Evolutionary conservation across 441 rosid genomes (phyloP).

Genomic region (Adansonia gregorii): DNA sequence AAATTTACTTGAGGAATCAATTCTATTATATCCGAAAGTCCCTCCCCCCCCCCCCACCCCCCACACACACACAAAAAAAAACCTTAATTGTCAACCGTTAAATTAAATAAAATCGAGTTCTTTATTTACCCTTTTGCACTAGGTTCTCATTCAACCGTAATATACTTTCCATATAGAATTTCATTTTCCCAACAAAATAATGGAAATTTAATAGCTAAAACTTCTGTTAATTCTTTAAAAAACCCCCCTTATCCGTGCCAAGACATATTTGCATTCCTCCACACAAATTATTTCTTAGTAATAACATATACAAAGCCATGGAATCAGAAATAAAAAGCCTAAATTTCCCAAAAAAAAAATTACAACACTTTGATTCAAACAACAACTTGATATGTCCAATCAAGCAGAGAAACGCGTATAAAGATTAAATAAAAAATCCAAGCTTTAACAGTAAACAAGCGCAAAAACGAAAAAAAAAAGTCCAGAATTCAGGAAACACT

Average conservation of each 20-base stretch:
- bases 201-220: background rate
- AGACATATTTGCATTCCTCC: background rate
- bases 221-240: background rate
- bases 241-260: background rate
- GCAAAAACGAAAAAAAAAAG: background rate
- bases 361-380: background rate
- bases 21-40: background rate
- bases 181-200: constrained; percentile 11
- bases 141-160: background rate
- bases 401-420: constrained; percentile 11
- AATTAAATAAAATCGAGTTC: constrained; percentile 9
- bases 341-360: background rate
- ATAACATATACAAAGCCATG: background rate
- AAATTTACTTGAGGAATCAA: background rate
- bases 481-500: constrained; percentile 13
- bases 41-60: too few species aligned
- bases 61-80: background rate
- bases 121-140: constrained; percentile 14
- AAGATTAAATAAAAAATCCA: constrained; percentile 11
- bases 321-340: background rate
- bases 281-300: background rate
- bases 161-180: background rate
- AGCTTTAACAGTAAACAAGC: constrained; percentile 13
- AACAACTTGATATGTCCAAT: background rate
- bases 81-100: constrained; percentile 4